Conservation (phyloP, 2,329 filamentous ascomycete genomes). For the Colletotrichum graminicola region DNA sequence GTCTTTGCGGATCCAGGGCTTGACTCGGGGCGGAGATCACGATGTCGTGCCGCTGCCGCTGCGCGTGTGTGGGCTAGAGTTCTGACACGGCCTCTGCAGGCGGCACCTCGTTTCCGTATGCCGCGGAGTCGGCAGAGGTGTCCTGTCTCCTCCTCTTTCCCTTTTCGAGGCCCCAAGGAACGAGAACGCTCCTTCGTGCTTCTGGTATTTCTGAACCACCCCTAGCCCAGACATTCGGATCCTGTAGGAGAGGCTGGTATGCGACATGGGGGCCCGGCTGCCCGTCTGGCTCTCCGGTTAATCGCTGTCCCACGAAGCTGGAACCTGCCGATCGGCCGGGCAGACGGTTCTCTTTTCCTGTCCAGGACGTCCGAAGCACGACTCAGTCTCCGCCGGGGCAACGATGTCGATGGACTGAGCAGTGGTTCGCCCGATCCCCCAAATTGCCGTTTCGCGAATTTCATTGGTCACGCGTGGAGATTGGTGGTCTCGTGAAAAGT, state of each 20-base stretch:
- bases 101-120: conserved; percentile 9
- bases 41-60: conserved; percentile 39
- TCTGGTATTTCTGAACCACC: not conserved
- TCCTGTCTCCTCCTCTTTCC: not conserved
- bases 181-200: conserved; percentile 23
- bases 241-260: not conserved
- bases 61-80: conserved; percentile 22
- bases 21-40: conserved; percentile 40
- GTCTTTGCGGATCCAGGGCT: conserved; percentile 10
- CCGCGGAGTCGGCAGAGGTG: not conserved
- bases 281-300: not conserved
- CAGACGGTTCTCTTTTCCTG: conserved; percentile 11
- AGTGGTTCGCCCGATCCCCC: not conserved
- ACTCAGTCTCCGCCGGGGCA: not conserved
- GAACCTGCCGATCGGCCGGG: conserved; percentile 36
- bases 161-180: not conserved
- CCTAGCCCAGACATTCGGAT: conserved; percentile 10
- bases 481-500: not conserved
- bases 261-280: conserved; percentile 12
- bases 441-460: not conserved
- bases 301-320: conserved; percentile 35
- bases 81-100: conserved; percentile 24
- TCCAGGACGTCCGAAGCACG: conserved; percentile 15
- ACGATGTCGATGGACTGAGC: not conserved
- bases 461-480: conserved; percentile 2